Evolutionary conservation across 495 filamentous ascomycete genomes (phyloP), one percentile per base, ranked within the genome.

Genomic region (Aspergillus kassunensis): DNA sequence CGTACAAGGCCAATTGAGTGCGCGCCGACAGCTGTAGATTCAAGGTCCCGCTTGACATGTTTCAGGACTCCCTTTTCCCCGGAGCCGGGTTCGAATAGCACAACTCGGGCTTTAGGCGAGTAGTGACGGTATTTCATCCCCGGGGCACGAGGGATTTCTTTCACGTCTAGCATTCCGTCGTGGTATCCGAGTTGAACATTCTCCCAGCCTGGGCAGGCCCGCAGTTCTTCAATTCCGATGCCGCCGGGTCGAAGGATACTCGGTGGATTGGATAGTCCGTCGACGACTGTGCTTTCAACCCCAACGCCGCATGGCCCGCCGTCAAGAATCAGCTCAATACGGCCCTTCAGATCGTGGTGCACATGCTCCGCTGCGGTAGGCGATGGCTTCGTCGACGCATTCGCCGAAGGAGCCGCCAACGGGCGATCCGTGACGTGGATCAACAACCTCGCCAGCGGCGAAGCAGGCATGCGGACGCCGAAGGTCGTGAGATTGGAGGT

Each of bases 111-210:
- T 61, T 86, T 87, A 0, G 93, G 93, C 18, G 91, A 95, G 63
- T 99, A 99, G 65, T 99, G 93, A 58, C 91, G 86, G 68, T 99
- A 99, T 63, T 99, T 99, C 93, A 99, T 99, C 2, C 93, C 93
- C 8, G 93, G 93, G 2, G 92, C 91, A 49, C 86, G 80, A 6
- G 95, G 92, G 19, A 75, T 72, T 49, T 74, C 66, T 44, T 62
- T 78, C 19, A 64, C 59, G 18, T 73, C 71, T 0, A 69, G 49
- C 6, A 61, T 68, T 30, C 71, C 67, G 56, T 96, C 89, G 53
- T 81, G 79, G 64, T 96, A 96, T 34, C 81, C 92, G 24, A 87
- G 76, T 49, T 72, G 72, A 2, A 89, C 85, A 42, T 79, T 73
- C 60, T 89, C 84, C 93, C 93, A 99, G 5, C 91, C 92, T 3